Evolutionary conservation across 306 rosid genomes (phyloP).

Genomic region (Cicer arietinum): DNA sequence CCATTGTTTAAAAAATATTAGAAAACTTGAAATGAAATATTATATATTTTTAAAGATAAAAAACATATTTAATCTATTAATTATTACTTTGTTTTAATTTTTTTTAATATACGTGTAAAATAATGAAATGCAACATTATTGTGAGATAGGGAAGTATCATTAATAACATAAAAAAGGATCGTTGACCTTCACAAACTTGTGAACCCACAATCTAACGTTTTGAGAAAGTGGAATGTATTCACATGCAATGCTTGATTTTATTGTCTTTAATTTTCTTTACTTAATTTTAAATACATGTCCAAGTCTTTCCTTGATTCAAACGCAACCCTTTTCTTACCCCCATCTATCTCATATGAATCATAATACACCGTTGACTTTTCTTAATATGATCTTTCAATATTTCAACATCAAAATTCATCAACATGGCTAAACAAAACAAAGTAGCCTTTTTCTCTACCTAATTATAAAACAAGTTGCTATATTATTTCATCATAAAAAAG

Average conservation of each 20-base stretch:
- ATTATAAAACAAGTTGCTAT: conserved; percentile 23
- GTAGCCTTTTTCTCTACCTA: conserved; percentile 22
- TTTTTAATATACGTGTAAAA: too few species aligned
- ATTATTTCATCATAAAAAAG: background rate
- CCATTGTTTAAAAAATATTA: too few species aligned
- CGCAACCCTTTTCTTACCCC: conserved; percentile 38
- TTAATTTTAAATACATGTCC: conserved; percentile 43
- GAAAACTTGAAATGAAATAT: too few species aligned
- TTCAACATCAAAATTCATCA: conserved; percentile 43
- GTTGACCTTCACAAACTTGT: conserved; percentile 57
- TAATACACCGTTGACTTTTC: conserved; percentile 62
- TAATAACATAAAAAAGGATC: conserved; percentile 24
- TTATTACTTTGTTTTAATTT: too few species aligned
- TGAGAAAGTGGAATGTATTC: conserved; percentile 47
- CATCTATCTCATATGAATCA: conserved; percentile 34
- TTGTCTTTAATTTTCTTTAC: conserved; percentile 44
- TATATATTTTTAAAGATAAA: too few species aligned
- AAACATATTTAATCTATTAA: too few species aligned
- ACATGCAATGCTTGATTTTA: conserved; percentile 52
- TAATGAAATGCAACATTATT: too few species aligned
- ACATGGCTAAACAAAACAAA: conserved; percentile 47
- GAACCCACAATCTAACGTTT: conserved; percentile 43
- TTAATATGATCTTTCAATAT: conserved; percentile 23
- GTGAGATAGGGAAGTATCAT: background rate
- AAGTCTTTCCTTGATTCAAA: conserved; percentile 50